A percentile compares a stretch with the other conserved stretches of the same genome.
Evolutionary conservation across 2,329 filamentous ascomycete genomes (phyloP).

Genomic region (Elsinoe batatas): DNA sequence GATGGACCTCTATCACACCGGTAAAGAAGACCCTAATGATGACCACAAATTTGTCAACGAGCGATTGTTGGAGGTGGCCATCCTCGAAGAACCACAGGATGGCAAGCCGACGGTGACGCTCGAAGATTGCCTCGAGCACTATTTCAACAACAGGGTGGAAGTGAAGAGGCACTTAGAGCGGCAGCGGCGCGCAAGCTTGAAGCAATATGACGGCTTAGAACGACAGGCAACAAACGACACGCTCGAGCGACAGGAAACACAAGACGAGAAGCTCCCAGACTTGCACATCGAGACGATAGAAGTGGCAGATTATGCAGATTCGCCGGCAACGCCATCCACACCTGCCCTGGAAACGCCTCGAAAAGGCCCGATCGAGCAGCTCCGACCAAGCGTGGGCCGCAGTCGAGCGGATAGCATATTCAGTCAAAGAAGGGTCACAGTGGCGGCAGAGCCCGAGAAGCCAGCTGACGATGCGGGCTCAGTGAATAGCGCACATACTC

Average conservation of each 20-base stretch:
- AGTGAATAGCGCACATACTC: slow-evolving; percentile 29
- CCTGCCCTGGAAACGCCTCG: slow-evolving; percentile 11
- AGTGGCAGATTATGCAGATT: slow-evolving; percentile 16
- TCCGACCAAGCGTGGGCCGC: slow-evolving; percentile 29
- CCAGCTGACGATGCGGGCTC: slow-evolving; percentile 25
- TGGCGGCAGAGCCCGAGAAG: slow-evolving; percentile 34
- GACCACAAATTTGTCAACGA: slow-evolving; percentile 96
- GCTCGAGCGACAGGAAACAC: slow-evolving; percentile 17
- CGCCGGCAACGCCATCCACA: slow-evolving; percentile 19
- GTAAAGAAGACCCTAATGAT: slow-evolving; percentile 68
- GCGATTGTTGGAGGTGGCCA: slow-evolving; percentile 76
- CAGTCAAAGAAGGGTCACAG: slow-evolving; percentile 32
- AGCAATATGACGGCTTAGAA: slow-evolving; percentile 53
- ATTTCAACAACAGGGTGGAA: slow-evolving; percentile 90
- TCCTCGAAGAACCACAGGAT: slow-evolving; percentile 61
- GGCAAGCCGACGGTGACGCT: slow-evolving; percentile 60
- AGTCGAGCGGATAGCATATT: slow-evolving; percentile 42
- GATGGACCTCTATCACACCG: slow-evolving; percentile 89
- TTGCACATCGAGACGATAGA: slow-evolving; percentile 35
- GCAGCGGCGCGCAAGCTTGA: slow-evolving; percentile 59
- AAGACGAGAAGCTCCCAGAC: slow-evolving; percentile 31
- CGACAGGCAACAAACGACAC: slow-evolving; percentile 31
- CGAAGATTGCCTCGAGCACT: slow-evolving; percentile 85
- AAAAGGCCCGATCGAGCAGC: slow-evolving; percentile 24
- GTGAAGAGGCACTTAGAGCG: slow-evolving; percentile 60